These are phyloP conservation scores for Pholiota adiposa DNA, from an alignment of 1,284 basidiomycete genomes.

Conservation along the genomic window DNA sequence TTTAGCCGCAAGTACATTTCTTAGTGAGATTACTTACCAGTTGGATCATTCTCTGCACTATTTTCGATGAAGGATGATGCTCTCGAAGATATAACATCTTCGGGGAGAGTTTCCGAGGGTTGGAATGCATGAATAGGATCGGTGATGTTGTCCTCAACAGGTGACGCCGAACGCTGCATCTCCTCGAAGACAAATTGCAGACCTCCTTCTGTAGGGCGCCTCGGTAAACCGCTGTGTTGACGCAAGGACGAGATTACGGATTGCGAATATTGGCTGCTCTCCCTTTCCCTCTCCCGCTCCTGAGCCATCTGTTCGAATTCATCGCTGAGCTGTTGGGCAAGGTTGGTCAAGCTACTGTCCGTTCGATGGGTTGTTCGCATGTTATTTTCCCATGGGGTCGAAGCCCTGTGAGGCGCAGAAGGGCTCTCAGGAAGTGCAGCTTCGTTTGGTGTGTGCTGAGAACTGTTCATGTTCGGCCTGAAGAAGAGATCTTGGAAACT, in stretches of 20 bases:
- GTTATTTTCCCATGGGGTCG: conserved; percentile 25
- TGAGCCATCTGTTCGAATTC: conserved; percentile 49
- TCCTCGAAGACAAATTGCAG: conserved; percentile 39
- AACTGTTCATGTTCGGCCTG: conserved; percentile 36
- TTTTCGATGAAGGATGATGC: conserved; percentile 53
- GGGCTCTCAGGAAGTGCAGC: conserved; percentile 23
- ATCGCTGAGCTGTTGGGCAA: conserved; percentile 65
- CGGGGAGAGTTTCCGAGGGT: conserved; percentile 53
- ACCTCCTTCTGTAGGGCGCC: conserved; percentile 26
- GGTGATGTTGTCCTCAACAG: conserved; percentile 22
- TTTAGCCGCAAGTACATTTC: neutral
- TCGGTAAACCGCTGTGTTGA: conserved; percentile 8
- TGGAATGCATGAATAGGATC: conserved; percentile 38
- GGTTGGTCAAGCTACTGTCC: conserved; percentile 60
- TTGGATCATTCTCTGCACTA: conserved; percentile 40
- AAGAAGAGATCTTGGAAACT: conserved; percentile 76
- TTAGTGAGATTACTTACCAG: conserved; percentile 43
- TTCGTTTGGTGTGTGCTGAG: conserved; percentile 23
- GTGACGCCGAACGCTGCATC: conserved; percentile 23
- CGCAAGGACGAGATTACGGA: neutral
- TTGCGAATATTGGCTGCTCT: conserved; percentile 30
- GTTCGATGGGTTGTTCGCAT: conserved; percentile 28
- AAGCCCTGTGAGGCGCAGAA: conserved; percentile 17
- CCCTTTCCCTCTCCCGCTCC: conserved; percentile 27
- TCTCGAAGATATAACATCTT: conserved; percentile 66